Evolutionary conservation across 2,329 filamentous ascomycete genomes (phyloP), one percentile per base, ranked within the genome.

Genomic region (Aspergillus sp.): DNA sequence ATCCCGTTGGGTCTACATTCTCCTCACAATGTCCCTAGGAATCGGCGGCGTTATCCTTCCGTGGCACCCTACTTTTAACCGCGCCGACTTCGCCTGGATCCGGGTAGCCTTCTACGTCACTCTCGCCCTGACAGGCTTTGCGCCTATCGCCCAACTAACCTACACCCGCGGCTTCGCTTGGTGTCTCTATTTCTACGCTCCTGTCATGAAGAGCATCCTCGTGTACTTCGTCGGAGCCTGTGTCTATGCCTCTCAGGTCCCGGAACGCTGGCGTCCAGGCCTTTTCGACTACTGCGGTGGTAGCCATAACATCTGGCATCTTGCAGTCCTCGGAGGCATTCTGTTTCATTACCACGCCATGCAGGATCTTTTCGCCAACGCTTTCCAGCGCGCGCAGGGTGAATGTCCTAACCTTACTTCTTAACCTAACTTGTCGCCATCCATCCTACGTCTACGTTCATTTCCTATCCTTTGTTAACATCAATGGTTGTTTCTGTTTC

Each of bases 291-390:
- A 98, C 72, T 83, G 96, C 41, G 95, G 95, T 40, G 93, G 91
- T 46, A 96, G 91, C 73, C 95, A 99, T 77, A 99, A 99, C 75
- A 86, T 99, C 58, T 99, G 95, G 95, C 95, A 99, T 75, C 77
- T 96, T 35, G 95, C 95, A 7, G 95, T 99, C 11, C 80, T 99
- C 27, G 91, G 93, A 15, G 95, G 95, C 11, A 99, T 99, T 57
- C 76, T 98, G n/a, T 98, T 96, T 73, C 95, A 99, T 75, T 99
- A 98, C 77, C 83, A 84, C 21, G 95, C 95, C 17, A 97, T 99
- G 93, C 90, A 97, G 75, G 85, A 92, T 56, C 95, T 99, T 75
- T 99, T 99, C 70, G 83, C 89, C 4, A 84, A 83, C 41, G 90
- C 90, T 11, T 93, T 93, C 75, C 76, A 81, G 64, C 83, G 89